Percentiles rank a stretch among this genome's conserved stretches.
phyloP scores from a whole-genome alignment of 2,329 filamentous ascomycete species.

The Cordyceps pruinosa region DNA sequence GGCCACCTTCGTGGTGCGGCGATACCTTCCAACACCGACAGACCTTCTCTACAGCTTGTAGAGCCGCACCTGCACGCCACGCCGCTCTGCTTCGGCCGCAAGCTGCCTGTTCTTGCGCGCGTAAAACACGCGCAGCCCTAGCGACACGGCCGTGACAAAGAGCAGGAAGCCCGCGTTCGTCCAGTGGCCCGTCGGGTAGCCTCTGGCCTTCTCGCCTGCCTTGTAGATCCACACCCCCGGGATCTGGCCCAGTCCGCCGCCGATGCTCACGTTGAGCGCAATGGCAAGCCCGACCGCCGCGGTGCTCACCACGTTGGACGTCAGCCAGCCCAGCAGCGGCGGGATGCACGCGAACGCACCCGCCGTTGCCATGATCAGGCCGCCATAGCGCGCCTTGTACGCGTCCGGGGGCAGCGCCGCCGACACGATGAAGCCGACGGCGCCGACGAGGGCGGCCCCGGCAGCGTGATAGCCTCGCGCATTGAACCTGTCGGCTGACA shows the following conservation, averaged over 20 bases:
- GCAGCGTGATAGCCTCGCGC: slow-evolving; percentile 41
- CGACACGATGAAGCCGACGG: slow-evolving; percentile 50
- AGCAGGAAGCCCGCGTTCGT: slow-evolving; percentile 54
- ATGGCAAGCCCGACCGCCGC: slow-evolving; percentile 61
- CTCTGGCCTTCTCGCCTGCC: slow-evolving; percentile 47
- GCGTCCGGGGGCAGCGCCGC: slow-evolving; percentile 54
- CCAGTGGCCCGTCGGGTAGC: slow-evolving; percentile 67
- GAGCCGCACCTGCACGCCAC: slow-evolving; percentile 29
- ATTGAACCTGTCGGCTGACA: slow-evolving; percentile 57
- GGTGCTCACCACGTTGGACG: slow-evolving; percentile 59
- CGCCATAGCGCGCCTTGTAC: slow-evolving; percentile 58
- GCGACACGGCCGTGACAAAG: slow-evolving; percentile 48
- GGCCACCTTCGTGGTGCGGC: neutral
- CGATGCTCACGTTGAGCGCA: slow-evolving; percentile 61
- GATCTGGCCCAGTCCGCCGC: slow-evolving; percentile 63
- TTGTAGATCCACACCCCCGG: slow-evolving; percentile 70
- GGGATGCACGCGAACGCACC: slow-evolving; percentile 65
- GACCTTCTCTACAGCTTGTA: slow-evolving; percentile 30
- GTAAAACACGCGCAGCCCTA: slow-evolving; percentile 51
- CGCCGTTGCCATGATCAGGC: slow-evolving; percentile 59
- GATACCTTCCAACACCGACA: neutral
- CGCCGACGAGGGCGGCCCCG: slow-evolving; percentile 36
- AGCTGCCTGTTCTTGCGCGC: slow-evolving; percentile 37
- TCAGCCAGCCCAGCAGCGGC: slow-evolving; percentile 63
- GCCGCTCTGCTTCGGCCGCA: slow-evolving; percentile 22